Evolutionary conservation across 768 basidiomycete genomes (phyloP), one percentile per base, ranked within the genome.

Genomic region (Tephrocybe sp.): DNA sequence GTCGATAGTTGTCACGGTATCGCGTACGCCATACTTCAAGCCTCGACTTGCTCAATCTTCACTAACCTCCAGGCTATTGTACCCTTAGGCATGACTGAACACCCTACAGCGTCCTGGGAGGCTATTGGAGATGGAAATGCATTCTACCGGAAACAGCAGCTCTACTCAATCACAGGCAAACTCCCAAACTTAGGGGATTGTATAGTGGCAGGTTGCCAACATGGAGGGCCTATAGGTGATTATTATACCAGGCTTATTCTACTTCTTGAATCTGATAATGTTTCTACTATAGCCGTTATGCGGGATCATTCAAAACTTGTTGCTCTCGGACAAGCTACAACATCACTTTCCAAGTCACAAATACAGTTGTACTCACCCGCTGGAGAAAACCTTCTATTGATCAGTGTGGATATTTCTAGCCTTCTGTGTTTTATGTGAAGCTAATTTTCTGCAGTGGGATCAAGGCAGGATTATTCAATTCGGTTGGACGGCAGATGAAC

Each of bases 201-300:
- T 65, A 71, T 89, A 48, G 69, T 92, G 33, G 85, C 89, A 20
- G 89, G 87, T 17, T 93, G 91, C 64, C 81, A 82, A 38, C 83
- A 89, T 67, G 92, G 92, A 32, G 96, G 95, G 13, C 95, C 94
- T 11, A 74, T 97, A 65, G 94, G 94, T 93, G 51, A 73, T 67
- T 52, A 5, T 44, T 13, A 57, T 43, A 48, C 6, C n/a, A n/a
- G n/a, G n/a, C 48, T 17, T 48, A 19, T 51, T 48, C 22, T 3
- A 11, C n/a, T 2, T 38, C 20, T 9, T 35, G 22, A 1, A 31
- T 30, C 48, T 51, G 49, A 50, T 35, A 20, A 40, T 31, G 39
- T 26, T 14, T 38, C 17, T 45, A 45, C 2, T 52, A 26, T 7
- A 97, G 96, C 96, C 34, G 67, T 97, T 32, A 91, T 95, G 82